Conservation (phyloP, 2,329 filamentous ascomycete species). For the Xylaria digitata region DNA sequence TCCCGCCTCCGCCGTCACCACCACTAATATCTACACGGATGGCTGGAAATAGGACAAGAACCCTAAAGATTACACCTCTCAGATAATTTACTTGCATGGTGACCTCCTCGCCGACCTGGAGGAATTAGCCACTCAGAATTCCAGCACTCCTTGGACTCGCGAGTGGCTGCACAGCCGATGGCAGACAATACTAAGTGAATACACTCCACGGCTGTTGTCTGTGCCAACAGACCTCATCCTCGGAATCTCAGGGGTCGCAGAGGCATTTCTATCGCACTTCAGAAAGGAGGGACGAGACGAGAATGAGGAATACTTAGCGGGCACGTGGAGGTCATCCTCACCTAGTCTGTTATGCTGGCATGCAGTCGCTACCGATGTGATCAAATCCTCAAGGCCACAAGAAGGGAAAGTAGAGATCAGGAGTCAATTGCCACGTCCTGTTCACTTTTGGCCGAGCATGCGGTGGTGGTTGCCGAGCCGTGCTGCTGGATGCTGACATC, state of each 20-base stretch:
- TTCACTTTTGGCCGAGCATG: conserved; percentile 20
- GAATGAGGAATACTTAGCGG: conserved; percentile 24
- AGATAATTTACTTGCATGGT: conserved; percentile 10
- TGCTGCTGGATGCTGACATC: conserved; percentile 11
- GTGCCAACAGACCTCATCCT: conserved; percentile 26
- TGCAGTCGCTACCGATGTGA: not conserved
- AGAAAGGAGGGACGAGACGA: conserved; percentile 11
- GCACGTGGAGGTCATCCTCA: conserved; percentile 20
- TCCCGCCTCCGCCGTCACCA: not conserved
- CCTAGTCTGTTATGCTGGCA: conserved; percentile 15
- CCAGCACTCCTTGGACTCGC: conserved; percentile 5
- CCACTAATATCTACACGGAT: not conserved
- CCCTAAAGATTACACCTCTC: not conserved
- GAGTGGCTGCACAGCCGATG: conserved; percentile 19
- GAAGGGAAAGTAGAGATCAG: too few relatives aligned
- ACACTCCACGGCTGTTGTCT: conserved; percentile 21
- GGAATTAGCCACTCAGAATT: conserved; percentile 1
- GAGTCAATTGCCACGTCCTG: conserved; percentile 6
- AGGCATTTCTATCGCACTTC: conserved; percentile 12
- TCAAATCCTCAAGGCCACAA: not conserved
- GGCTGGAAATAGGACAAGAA: conserved; percentile 19
- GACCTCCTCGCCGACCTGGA: conserved; percentile 13
- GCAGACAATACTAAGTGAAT: conserved; percentile 15
- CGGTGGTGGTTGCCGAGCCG: conserved; percentile 13
- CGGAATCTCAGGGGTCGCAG: conserved; percentile 22